These are phyloP conservation scores for Byssochlamys sp. DNA, from an alignment of 2,329 filamentous ascomycete genomes.

Conservation along the genomic window DNA sequence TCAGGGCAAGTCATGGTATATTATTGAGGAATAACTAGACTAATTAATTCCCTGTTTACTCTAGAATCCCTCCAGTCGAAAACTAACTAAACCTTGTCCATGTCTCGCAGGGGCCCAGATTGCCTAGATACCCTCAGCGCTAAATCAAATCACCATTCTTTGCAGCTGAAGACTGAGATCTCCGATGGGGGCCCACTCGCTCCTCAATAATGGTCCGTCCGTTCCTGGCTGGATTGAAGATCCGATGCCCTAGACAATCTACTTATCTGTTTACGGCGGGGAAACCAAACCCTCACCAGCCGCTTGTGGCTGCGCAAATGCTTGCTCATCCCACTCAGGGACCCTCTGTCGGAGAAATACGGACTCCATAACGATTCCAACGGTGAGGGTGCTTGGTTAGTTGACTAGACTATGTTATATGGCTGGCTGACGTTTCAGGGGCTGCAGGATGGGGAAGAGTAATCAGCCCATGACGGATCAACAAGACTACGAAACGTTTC, in stretches of 20 bases:
- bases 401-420: neutral
- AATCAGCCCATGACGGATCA: neutral
- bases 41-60: neutral
- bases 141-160: neutral
- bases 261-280: neutral
- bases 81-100: neutral
- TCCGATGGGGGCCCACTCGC: neutral
- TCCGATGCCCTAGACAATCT: neutral
- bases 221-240: neutral
- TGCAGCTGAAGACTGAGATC: neutral
- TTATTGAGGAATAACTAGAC: neutral
- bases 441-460: neutral
- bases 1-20: neutral
- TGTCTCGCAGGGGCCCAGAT: neutral
- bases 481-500: neutral
- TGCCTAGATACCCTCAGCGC: neutral
- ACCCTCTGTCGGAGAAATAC: neutral
- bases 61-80: neutral
- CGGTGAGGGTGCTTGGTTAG: neutral
- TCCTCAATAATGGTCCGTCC: neutral
- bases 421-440: neutral
- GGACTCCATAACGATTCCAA: neutral
- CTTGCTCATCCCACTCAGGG: neutral
- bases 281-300: neutral
- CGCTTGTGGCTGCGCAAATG: neutral